Percentiles rank a stretch among this genome's conserved stretches.
phyloP scores from a whole-genome alignment of 192 early-diverging fungal genomes.

The Podila horticola region DNA sequence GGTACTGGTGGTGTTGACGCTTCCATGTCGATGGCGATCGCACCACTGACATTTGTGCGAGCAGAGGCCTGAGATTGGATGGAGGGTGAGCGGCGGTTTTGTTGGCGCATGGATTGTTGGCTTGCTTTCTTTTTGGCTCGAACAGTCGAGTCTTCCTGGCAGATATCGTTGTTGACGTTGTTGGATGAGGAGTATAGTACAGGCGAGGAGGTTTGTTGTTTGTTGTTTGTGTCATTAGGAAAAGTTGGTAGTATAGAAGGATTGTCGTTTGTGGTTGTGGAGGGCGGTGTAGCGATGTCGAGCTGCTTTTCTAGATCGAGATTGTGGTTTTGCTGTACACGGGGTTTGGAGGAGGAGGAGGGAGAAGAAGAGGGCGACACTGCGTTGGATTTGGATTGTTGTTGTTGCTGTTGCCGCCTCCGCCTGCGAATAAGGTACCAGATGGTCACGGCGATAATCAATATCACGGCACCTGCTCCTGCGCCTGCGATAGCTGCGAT shows the following conservation, averaged over 20 bases:
- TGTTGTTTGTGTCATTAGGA: neutral
- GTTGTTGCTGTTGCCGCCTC: slow-evolving; percentile 1
- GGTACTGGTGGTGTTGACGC: neutral
- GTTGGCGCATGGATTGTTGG: too few species aligned
- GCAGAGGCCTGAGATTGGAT: neutral
- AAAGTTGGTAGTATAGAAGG: neutral
- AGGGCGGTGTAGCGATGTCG: neutral
- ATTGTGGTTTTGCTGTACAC: neutral
- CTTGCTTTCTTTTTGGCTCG: neutral
- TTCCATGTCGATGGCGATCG: neutral
- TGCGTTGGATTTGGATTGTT: neutral
- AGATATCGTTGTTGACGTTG: neutral
- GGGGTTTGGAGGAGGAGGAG: neutral
- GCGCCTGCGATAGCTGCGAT: slow-evolving; percentile 14
- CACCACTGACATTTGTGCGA: neutral
- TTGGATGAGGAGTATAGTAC: neutral
- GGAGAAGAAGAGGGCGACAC: neutral
- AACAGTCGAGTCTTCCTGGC: neutral
- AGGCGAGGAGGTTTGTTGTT: neutral
- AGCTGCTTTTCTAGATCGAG: neutral
- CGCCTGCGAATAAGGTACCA: slow-evolving; percentile 25
- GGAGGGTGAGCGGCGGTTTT: neutral
- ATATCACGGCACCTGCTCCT: slow-evolving; percentile 7
- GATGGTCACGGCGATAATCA: slow-evolving; percentile 9
- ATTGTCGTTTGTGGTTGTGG: neutral